Evolutionary conservation across 164 flowering plant species (phyloP), one percentile per base, ranked within the genome.

Genomic region (Magnolia sinica): DNA sequence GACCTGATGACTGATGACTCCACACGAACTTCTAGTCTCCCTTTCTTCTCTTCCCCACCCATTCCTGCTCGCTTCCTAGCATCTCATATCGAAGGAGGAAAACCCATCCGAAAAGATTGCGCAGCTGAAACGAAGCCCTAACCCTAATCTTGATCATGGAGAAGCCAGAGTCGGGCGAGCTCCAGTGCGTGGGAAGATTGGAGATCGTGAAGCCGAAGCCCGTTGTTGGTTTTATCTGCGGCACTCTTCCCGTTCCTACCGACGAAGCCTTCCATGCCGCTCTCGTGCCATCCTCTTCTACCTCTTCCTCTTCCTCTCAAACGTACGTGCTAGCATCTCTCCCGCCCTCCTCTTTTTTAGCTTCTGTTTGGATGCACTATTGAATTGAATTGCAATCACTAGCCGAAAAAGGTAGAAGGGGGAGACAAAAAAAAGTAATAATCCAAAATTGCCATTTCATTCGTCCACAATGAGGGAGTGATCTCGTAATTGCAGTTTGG

Each of bases 191-290:
- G 0, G 98, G 99, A 5, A 89, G 75, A 67, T 74, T 95, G 80
- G 95, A 95, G 74, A 83, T 95, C 69, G 88, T 75, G 27, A 76
- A 77, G 24, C 93, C 97, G 0, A 90, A 91, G 66, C 96, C 94
- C 6, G 90, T 86, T 24, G 49, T 68, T 0, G 94, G 94, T 8
- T 93, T 95, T 76, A 88, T 95, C 71, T 95, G 97, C 85, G 99
- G 99, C 52, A 87, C 97, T 0, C 89, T 93, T 10, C 98, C 93
- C 1, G 97, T 95, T 29, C 91, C 93, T 7, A 91, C 98, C 9
- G 98, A 95, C 55, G 86, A 87, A 20, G 77, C 95, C 10, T 90
- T 90, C 80, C 89, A 85, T 51, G 87, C 91, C 19, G 91, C 91
- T 50, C 86, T 90, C 55, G 82, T 88, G 20, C 92, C 92, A n/a